These are phyloP conservation scores for Backusella sp. DNA, from an alignment of 192 early-diverging fungal species.

Conservation along the genomic window DNA sequence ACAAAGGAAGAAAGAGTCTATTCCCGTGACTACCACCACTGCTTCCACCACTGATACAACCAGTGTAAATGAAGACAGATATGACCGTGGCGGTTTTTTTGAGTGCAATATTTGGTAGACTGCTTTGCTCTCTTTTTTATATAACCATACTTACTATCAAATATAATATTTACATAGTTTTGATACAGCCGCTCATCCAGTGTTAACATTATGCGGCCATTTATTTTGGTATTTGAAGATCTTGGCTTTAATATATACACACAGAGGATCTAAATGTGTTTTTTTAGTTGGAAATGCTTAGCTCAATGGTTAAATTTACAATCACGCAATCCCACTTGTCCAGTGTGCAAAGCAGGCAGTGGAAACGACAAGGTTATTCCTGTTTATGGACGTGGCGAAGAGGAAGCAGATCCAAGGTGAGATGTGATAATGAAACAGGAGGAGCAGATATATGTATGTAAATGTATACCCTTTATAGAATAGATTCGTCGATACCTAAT, in stretches of 20 bases:
- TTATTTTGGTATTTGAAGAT: constrained; percentile 59
- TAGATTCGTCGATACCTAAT: constrained; percentile 53
- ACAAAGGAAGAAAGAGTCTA: background rate
- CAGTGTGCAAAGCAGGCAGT: constrained; percentile 83
- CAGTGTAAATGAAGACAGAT: background rate
- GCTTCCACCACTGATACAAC: background rate
- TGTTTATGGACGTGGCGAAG: constrained; percentile 75
- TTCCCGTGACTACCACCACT: background rate
- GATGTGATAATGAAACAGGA: background rate
- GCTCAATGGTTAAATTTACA: constrained; percentile 73
- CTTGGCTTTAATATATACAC: background rate
- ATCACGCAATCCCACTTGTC: constrained; percentile 69
- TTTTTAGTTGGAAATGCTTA: constrained; percentile 60
- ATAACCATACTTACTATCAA: background rate
- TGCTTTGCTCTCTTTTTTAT: background rate
- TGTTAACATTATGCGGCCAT: constrained; percentile 77
- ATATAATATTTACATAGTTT: constrained; percentile 40
- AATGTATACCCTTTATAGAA: background rate
- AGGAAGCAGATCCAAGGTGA: constrained; percentile 71
- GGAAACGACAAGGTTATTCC: constrained; percentile 81
- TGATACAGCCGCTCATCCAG: constrained; percentile 71
- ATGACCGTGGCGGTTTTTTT: constrained; percentile 22
- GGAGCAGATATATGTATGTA: background rate
- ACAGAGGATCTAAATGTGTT: background rate
- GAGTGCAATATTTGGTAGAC: constrained; percentile 41